These are phyloP conservation scores for Neurospora sp. DNA, from an alignment of 495 filamentous ascomycete species.

Conservation along the genomic window DNA sequence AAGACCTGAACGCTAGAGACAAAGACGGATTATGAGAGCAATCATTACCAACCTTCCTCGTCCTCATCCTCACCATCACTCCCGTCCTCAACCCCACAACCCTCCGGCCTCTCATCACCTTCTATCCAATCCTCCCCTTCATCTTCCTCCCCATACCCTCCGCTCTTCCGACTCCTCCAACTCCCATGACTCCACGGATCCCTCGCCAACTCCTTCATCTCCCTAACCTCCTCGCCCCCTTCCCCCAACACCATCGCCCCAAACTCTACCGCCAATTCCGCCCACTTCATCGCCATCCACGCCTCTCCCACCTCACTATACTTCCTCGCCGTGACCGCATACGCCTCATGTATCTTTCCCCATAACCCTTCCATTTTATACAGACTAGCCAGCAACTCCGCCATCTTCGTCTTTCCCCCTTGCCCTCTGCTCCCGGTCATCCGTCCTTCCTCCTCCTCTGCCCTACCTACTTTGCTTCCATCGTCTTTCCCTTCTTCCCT, in stretches of 20 bases:
- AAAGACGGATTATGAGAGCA: too few species aligned
- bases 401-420: slow-evolving; percentile 20
- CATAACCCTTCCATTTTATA: slow-evolving; percentile 29
- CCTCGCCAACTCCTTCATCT: slow-evolving; percentile 20
- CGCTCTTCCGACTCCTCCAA: slow-evolving; percentile 15
- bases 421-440: not conserved
- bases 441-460: slow-evolving; percentile 18
- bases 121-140: slow-evolving; percentile 7
- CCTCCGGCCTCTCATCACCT: slow-evolving; percentile 4
- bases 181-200: slow-evolving; percentile 28
- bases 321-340: slow-evolving; percentile 28
- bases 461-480: not conserved
- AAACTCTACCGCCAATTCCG: slow-evolving; percentile 22
- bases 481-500: slow-evolving; percentile 17
- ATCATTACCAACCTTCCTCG: not conserved
- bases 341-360: slow-evolving; percentile 26
- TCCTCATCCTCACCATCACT: not conserved
- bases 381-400: slow-evolving; percentile 26
- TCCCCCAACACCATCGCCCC: slow-evolving; percentile 26
- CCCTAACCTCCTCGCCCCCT: slow-evolving; percentile 16
- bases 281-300: slow-evolving; percentile 28
- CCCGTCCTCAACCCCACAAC: not conserved
- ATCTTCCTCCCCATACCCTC: slow-evolving; percentile 10
- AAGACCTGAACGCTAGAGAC: too few species aligned
- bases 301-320: slow-evolving; percentile 27